Evolutionary conservation across 768 basidiomycete genomes (phyloP).

Genomic region (Suillus ampliporus): DNA sequence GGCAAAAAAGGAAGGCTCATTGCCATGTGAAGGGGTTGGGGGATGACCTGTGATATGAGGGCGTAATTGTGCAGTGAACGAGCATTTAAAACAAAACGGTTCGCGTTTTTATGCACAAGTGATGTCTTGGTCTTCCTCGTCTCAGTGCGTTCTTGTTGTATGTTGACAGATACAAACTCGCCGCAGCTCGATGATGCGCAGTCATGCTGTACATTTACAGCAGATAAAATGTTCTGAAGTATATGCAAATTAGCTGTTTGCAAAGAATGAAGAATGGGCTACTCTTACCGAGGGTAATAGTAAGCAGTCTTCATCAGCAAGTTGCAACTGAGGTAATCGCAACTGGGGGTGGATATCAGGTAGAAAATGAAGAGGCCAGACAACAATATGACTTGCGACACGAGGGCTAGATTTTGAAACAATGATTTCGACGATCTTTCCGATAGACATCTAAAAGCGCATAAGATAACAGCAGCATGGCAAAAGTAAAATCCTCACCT

Average conservation of each 20-base stretch:
- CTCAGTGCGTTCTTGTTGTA: constrained; percentile 19
- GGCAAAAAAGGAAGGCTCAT: background rate
- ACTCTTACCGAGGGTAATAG: constrained; percentile 2
- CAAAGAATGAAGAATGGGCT: no score
- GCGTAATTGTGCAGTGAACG: constrained; percentile 17
- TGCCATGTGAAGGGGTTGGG: constrained; percentile 3
- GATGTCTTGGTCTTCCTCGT: constrained; percentile 13
- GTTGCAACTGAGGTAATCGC: constrained; percentile 11
- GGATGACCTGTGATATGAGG: constrained; percentile 8
- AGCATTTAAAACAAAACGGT: constrained; percentile 18
- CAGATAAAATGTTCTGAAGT: constrained; percentile 22
- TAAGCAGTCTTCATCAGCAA: constrained; percentile 8
- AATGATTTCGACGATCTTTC: constrained; percentile 14
- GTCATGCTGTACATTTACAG: constrained; percentile 30
- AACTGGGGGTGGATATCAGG: constrained; percentile 14
- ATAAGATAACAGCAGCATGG: background rate
- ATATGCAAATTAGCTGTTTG: background rate
- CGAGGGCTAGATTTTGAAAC: background rate
- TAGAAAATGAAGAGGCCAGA: constrained; percentile 8
- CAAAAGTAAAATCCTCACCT: constrained; percentile 7
- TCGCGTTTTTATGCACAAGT: constrained; percentile 10
- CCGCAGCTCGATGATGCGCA: constrained; percentile 11
- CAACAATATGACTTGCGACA: constrained; percentile 5
- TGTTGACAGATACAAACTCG: background rate
- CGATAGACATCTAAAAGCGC: constrained; percentile 4